Base-by-base conservation (phyloP, 306 rosid genomes). In the Arachis stenosperma region DNA sequence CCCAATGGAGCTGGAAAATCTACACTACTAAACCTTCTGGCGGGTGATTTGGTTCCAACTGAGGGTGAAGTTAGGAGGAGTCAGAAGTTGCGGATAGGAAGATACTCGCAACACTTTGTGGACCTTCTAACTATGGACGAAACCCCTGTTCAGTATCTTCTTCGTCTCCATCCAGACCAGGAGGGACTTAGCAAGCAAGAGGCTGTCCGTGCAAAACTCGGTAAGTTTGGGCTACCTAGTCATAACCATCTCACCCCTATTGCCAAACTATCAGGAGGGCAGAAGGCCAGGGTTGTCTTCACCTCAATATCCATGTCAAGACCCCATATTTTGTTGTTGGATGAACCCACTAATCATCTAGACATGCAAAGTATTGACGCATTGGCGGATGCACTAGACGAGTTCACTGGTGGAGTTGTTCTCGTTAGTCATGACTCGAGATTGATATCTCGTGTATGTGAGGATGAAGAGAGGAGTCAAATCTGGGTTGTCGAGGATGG, bases 351-450 rank as follows among this genome's bases (percentile, higher is more conserved):
- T 9, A 90, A 90, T 79, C 92, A 90, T 82, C 67, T 90, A 52
- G 96, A 90, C 64, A 90, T 90, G 96, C 91, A 90, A 83, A 90
- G 96, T 55, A 90, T 90, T 44, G 93, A 90, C 71, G 88, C 96
- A 5, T 84, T 90, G 60, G 93, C 90, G 5, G 87, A 88, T 67
- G 90, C 90, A 46, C 79, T 88, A 9, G 87, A 90, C 65, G 92
- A 87, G 70, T 84, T 90, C 79, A 88, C 84, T 0, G 92, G 92
- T 27, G 96, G 92, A 50, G 96, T 90, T 67, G 89, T 88, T 58
- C 85, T 90, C 55, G 92, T 87, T 15, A 90, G 96, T 82, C 96
- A 90, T 43, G 96, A 90, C 66, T 88, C 96, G 1, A 80, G 96
- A 65, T 78, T 90, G 83, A 88, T 90, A 69, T 88, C 93, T 12